Conservation (phyloP, 2,329 filamentous ascomycete genomes). For the Hymenoscyphus occultus region DNA sequence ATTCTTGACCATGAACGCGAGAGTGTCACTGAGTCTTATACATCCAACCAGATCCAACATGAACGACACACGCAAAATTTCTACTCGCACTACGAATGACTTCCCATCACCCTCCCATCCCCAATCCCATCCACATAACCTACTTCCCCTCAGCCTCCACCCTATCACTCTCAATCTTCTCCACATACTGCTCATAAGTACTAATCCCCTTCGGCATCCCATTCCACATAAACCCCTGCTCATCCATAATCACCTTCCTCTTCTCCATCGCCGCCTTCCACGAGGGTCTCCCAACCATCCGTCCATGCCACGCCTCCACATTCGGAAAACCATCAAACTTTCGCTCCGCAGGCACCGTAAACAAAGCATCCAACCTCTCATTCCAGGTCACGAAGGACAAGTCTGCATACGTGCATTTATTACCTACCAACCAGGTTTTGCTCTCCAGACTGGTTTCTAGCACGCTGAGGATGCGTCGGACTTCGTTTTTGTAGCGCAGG, state of each 20-base stretch:
- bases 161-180: constrained; percentile 6
- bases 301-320: constrained; percentile 12
- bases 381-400: constrained; percentile 17
- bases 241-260: constrained; percentile 7
- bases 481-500: constrained; percentile 44
- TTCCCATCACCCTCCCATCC: neutral
- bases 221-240: constrained; percentile 10
- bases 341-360: neutral
- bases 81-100: no score
- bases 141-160: neutral
- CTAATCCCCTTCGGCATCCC: constrained; percentile 13
- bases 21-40: no score
- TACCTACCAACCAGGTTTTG: constrained; percentile 38
- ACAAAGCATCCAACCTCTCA: neutral
- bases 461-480: constrained; percentile 36
- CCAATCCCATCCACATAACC: neutral
- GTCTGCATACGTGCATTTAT: constrained; percentile 41
- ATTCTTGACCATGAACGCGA: no score
- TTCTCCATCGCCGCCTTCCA: constrained; percentile 8
- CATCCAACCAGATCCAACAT: no score
- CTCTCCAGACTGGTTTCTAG: constrained; percentile 40
- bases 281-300: constrained; percentile 5
- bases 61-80: no score
- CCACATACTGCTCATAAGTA: constrained; percentile 12
- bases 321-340: constrained; percentile 5